Evolutionary conservation across 2,329 filamentous ascomycete species (phyloP), one percentile per base, ranked within the genome.

Genomic region (Xylariaceae sp.): DNA sequence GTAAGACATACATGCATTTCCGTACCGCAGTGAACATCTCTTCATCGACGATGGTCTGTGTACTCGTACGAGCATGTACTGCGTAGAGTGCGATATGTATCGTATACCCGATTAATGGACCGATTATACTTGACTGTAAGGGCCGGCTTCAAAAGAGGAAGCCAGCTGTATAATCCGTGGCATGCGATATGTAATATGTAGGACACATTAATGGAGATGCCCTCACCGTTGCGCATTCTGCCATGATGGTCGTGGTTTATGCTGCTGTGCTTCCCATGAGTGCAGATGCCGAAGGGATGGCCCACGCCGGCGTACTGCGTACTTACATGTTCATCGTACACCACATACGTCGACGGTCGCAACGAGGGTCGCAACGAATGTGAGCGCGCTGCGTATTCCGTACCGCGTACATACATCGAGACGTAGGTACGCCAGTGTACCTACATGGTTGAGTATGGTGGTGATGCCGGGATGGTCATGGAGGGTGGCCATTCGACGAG

Each of bases 1-100:
- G 49, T 51, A 51, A 51, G 49, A 51, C 49, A 51, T 51, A 51
- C 23, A 51, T 51, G 49, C 49, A 51, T 51, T 3, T 23, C 17
- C 23, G 5, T 23, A 51, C 15, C 47, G 17, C 47, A 7, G 47
- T 9, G 42, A 45, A 45, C n/a, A 45, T 8, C 17, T 45, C 42
- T 45, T 47, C 44, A 15, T 47, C 15, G 15, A 18, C 15, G 7
- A 17, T 7, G 44, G 44, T 7, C 44, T n/a, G 13, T 7, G 13
- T 30, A 30, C 5, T 4, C 23, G 23, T 30, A 30, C 23, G 23
- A 30, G 23, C 5, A 30, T 4, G 23, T 30, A 30, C 23, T 18
- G 23, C 4, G 23, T 30, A 30, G 23, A 30, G 23, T 30, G 5
- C 5, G 4, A 5, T 30, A 30, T 30, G 23, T 30, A 30, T 30